Evolutionary conservation across 2,329 filamentous ascomycete genomes (phyloP), one percentile per base, ranked within the genome.

Genomic region (Stachybotrys echinatus): DNA sequence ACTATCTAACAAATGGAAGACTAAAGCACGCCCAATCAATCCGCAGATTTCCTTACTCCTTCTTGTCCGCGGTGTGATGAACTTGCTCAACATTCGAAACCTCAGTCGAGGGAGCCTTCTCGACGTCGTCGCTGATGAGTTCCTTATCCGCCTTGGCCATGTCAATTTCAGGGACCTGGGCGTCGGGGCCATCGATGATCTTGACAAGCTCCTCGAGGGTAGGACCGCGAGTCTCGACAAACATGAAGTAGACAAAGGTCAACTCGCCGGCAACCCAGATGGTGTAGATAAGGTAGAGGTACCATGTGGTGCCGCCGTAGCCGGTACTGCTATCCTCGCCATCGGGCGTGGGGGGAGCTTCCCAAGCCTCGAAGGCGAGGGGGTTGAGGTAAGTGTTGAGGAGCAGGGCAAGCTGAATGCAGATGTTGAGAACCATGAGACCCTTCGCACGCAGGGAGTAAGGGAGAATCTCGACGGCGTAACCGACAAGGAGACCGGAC

Each of bases 121-220:
- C 27, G 14, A 46, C 44, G 5, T 46, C 44, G 6, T 46, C 31
- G 6, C 19, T 38, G 23, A n/a, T 42, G 44, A 46, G 45, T 56
- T 75, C 72, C 63, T 75, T 73, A 64, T 75, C 71, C 48, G 74
- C 63, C 61, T 73, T 64, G 42, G 67, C 63, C 39, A 77, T 59
- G 56, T 78, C 70, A 49, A 78, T 52, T 51, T 70, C 67, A 6
- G 69, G 74, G 17, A 77, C 75, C 43, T 66, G 56, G 34, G 79
- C 81, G 18, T 76, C 67, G 27, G 83, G 77, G 38, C 81, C 83
- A 56, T 86, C 83, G 65, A 86, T 85, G 66, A 86, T 76, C 68
- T 80, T 81, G 61, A 80, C 81, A 45, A 87, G 74, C 65, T 86
- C 82, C 67, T 86, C 83, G 34, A 86, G 80, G 18, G 83, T 85